Base-by-base conservation (phyloP, 2,329 filamentous ascomycete genomes). In the Sclerotinia nivalis region DNA sequence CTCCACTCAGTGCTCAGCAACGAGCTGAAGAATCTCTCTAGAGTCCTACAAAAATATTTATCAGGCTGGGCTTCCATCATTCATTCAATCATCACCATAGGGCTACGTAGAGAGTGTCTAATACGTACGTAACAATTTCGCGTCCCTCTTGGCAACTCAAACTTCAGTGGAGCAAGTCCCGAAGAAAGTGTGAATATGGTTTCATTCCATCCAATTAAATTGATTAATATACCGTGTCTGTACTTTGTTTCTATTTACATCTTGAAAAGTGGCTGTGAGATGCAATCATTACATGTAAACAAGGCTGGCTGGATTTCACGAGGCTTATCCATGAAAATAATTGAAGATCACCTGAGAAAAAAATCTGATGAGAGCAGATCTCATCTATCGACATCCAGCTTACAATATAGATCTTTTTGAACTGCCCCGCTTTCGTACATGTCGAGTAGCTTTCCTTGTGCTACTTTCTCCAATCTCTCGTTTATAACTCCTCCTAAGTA, bases 211-310 rank as follows among this genome's bases (percentile, higher is more conserved):
- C 59, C 28, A 62, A 54, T 54, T 22, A 28, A 40, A 37, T 65
- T 25, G 31, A 40, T 40, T 20, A 54, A 65, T 9, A 49, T 62
- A 22, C n/a, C 25, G 28, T 31, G 61, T 50, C 34, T 13, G 47
- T 25, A 65, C 31, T 37, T 52, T 52, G 47, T 65, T 65, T 65
- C 61, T 65, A 65, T 65, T 65, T 65, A 52, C 34, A 52, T 65
- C 45, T 65, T 20, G 18, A 8, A 40, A 25, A 37, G 61, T 65
- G 61, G 61, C 61, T 65, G 61, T 50, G 61, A 40, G 40, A n/a
- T 31, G 43, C 15, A 15, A 43, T 43, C 31, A 31, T 31, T 31
- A 31, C 40, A 40, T 40, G 37, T 61, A 47, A 61, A 61, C 58
- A 61, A 61, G 43, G 25, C 59, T 61, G 40, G 43, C 28, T 61